phyloP scores from a whole-genome alignment of 1,284 basidiomycete genomes.

The Apiotrichum montevideense region DNA sequence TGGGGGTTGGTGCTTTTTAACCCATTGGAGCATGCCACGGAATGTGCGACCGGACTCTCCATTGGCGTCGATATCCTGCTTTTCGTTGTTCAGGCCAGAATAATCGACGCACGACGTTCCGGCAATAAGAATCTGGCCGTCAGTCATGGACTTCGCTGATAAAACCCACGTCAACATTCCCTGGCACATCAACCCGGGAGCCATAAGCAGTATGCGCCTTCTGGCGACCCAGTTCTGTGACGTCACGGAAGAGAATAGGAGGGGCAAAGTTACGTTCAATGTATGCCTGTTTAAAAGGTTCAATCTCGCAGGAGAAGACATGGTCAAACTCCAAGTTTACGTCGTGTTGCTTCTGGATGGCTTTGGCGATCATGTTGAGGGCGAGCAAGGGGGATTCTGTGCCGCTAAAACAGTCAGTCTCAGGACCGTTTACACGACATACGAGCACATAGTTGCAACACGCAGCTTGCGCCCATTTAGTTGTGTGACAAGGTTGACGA shows the following conservation, averaged over 20 bases:
- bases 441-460: conserved; percentile 87
- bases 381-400: conserved; percentile 92
- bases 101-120: conserved; percentile 96
- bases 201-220: conserved; percentile 88
- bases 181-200: conserved; percentile 74
- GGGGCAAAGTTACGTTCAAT: conserved; percentile 84
- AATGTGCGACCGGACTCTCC: conserved; percentile 89
- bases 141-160: neutral
- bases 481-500: conserved; percentile 57
- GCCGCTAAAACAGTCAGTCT: conserved; percentile 54
- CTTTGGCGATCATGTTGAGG: conserved; percentile 69
- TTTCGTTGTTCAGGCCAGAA: conserved; percentile 87
- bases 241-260: conserved; percentile 86
- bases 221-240: conserved; percentile 76
- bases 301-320: conserved; percentile 96
- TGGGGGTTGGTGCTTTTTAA: conserved; percentile 76
- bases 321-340: conserved; percentile 72
- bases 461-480: conserved; percentile 77
- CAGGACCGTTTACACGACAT: conserved; percentile 9
- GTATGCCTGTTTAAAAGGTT: conserved; percentile 96
- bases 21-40: conserved; percentile 88
- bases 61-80: conserved; percentile 77
- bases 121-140: conserved; percentile 61
- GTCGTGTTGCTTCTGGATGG: conserved; percentile 64
- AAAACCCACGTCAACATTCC: conserved; percentile 64